Percentiles rank a stretch among this genome's conserved stretches.
phyloP scores from a whole-genome alignment of 495 filamentous ascomycete species.

The Beverwykella pulmonaria region DNA sequence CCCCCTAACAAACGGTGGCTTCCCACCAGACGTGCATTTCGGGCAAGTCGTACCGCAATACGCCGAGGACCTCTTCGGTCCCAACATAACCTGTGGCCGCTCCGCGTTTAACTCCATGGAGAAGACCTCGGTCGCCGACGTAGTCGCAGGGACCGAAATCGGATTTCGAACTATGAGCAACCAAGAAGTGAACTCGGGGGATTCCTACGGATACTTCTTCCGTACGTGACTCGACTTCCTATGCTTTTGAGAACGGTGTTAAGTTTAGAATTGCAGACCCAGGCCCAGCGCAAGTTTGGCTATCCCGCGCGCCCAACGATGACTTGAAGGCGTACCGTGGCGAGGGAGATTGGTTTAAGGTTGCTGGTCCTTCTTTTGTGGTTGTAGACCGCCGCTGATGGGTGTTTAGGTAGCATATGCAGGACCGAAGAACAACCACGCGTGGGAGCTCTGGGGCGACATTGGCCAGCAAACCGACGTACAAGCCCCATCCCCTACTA shows the following conservation, averaged over 20 bases:
- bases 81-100: constrained; percentile 12
- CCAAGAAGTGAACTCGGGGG: not conserved
- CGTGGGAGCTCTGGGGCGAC: too few species aligned
- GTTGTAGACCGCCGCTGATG: too few species aligned
- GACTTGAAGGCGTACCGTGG: constrained; percentile 17
- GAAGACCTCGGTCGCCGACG: not conserved
- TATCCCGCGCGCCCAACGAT: constrained; percentile 12
- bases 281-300: constrained; percentile 16
- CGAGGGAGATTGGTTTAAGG: constrained; percentile 28
- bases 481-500: too few species aligned
- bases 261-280: too few species aligned
- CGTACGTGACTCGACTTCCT: not conserved
- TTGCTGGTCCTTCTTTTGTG: too few species aligned
- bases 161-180: constrained; percentile 2
- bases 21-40: constrained; percentile 1
- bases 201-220: not conserved
- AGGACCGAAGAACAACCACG: too few species aligned
- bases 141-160: constrained; percentile 7
- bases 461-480: too few species aligned
- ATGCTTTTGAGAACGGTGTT: too few species aligned
- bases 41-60: constrained; percentile 10
- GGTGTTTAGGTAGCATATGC: too few species aligned
- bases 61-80: not conserved
- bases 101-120: not conserved
- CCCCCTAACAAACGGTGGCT: not conserved